Base-by-base conservation (phyloP, 345 rosid species). In the Gossypium sturtianum region DNA sequence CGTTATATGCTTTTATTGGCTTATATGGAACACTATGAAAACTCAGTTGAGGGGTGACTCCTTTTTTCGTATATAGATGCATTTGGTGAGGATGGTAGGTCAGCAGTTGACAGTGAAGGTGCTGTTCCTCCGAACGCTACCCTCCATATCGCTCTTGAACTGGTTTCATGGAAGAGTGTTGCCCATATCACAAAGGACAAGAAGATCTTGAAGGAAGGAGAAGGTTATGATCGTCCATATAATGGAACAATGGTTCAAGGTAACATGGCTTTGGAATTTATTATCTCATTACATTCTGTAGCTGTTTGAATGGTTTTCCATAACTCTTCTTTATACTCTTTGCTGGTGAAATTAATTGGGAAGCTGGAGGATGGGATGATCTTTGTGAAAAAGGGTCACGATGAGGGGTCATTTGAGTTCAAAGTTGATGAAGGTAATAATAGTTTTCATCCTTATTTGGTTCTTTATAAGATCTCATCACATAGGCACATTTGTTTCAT, bases 241-340 rank as follows among this genome's bases (percentile, higher is more conserved):
- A 94, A 93, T 66, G 97, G 94, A 71, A 76, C 94, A 2, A 56
- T 75, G 4, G 89, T 89, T 52, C 82, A 83, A 87, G 84, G 94
- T 93, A 60, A 66, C 12, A 44, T 68, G 29, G 38, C 7, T 27
- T 17, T 57, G 7, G 15, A 12, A 61, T 16, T n/a, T 64, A 34
- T 45, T 2, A 45, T 23, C 48, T 65, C 48, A 48, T 23, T 15
- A 12, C 51, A 8, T 12, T 69, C 53, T 25, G 45, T 44, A 20
- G 29, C 38, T 20, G 47, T 22, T 19, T 12, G 9, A 49, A 29
- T 17, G 52, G n/a, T 20, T 66, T 47, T 47, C 13, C 19, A 11
- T 23, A 12, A 44, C 25, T 73, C 10, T 41, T 17, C 23, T 57
- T 75, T 65, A 48, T 38, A 3, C 38, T 12, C 52, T 59, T 77